Evolutionary conservation across 2,329 filamentous ascomycete species (phyloP), one percentile per base, ranked within the genome.

Genomic region (Fusarium tjaetaba): DNA sequence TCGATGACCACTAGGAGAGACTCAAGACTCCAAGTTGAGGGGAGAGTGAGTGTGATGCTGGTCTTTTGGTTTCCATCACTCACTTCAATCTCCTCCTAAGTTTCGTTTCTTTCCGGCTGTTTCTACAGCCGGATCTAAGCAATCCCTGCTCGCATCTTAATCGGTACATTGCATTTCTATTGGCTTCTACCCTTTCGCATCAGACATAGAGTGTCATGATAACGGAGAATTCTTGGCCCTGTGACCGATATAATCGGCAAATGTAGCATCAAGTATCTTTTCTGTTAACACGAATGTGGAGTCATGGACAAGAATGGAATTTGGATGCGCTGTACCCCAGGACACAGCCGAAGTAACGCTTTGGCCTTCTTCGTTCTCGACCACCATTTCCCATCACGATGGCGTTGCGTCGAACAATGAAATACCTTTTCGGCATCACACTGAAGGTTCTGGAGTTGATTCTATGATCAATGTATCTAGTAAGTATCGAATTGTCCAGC

Each of bases 191-290:
- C 20, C 24, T 49, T 30, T 34, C 36, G 43, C 36, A 7, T n/a
- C 32, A 11, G 49, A 14, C 22, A 24, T 30, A 36, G 39, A 45
- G 65, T 52, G 65, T 70, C 26, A 32, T 32, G 28, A 26, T 65
- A 59, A 24, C 45, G 15, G 26, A 24, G 28, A 20, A n/a, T 53
- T 15, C 36, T 24, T 43, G n/a, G 14, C 15, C 38, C 7, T 24
- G n/a, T 49, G 16, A 43, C 26, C 24, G 20, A 39, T 18, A 14
- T n/a, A 46, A 16, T 28, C 22, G 28, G 32, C 36, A 43, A 41
- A 59, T 65, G 59, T 70, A 70, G 13, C 46, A n/a, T 14, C 20
- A 70, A 70, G 59, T 70, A 59, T 24, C 13, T 22, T 52, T 11
- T 26, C 28, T 26, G 42, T 18, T 26, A 26, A 43, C 28, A 36